Percentiles rank a stretch among this genome's conserved stretches.
These are phyloP conservation scores for Eucalyptus pauciflora DNA, from an alignment of 345 rosid genomes.

Conservation along the genomic window DNA sequence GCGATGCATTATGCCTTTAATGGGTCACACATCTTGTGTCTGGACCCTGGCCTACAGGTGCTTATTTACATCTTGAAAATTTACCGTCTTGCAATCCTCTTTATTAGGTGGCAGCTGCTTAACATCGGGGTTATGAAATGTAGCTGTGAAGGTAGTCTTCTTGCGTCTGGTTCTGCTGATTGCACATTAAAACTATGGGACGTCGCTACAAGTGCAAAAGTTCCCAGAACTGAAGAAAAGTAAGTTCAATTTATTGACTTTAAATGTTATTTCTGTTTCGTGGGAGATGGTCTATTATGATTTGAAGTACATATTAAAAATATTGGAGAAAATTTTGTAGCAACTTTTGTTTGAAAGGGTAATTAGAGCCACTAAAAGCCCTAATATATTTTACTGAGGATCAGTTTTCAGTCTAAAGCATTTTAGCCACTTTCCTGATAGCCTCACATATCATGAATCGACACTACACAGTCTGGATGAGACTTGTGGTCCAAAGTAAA, in stretches of 20 bases:
- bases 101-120: not conserved
- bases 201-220: conserved; percentile 58
- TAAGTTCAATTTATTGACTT: conserved; percentile 10
- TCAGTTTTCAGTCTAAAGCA: not conserved
- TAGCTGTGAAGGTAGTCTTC: conserved; percentile 92
- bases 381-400: not conserved
- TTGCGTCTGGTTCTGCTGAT: conserved; percentile 98
- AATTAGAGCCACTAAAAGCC: not conserved
- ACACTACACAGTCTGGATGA: not conserved
- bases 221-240: conserved; percentile 59
- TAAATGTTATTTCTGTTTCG: not conserved
- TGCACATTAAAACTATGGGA: conserved; percentile 92
- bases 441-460: not conserved
- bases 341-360: not conserved
- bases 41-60: conserved; percentile 94
- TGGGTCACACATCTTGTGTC: conserved; percentile 87
- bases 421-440: not conserved
- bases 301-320: not conserved
- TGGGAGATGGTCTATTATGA: not conserved
- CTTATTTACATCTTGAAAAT: not conserved
- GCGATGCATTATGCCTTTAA: conserved; percentile 83
- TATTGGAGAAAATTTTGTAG: not conserved
- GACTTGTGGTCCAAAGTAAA: not conserved
- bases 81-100: not conserved
- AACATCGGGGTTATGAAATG: not conserved